Base-by-base conservation (phyloP, 495 filamentous ascomycete genomes). In the Neurospora africana region DNA sequence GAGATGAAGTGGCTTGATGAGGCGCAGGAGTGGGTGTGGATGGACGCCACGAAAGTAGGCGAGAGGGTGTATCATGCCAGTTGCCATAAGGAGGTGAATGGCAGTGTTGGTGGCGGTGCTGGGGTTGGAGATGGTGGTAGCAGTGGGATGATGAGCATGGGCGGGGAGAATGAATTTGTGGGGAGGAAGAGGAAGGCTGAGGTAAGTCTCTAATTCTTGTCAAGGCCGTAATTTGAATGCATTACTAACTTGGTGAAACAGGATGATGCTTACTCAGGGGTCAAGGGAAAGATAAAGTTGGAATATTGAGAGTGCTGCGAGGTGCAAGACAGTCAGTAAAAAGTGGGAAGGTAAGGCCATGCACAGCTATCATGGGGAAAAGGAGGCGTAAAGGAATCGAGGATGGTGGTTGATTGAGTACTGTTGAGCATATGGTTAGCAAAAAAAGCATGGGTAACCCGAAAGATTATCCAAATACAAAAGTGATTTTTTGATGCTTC, bases 1-100 rank as follows among this genome's bases (percentile, higher is more conserved):
- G 91, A 95, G 80, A 94, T 89, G 73, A 84, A 85, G 41, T 98
- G 93, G 92, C 90, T 93, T 21, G 93, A 97, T 74, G 92, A 95
- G 73, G 91, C 89, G 23, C 93, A 98, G 79, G 93, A 98, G 73
- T 98, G 93, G 86, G 97, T 99, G 38, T 99, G 96, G 93, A 92
- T 91, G 83, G 95, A 99, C 80, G 91, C 95, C 1, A 83, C 92
- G 68, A 87, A 89, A 76, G 86, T 95, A 43, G 91, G 90, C n/a
- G 87, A 83, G 69, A 89, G 92, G 72, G 89, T 96, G 19, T 98
- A 92, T 71, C 95, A 99, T 81, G 93, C 92, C 27, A 95, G 88
- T 71, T 98, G 96, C 75, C 91, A 95, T 78, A 87, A 87, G 44
- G 95, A 98, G 82, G 92, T 93, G 3, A 65, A 65, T 65, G 53